These are phyloP conservation scores for Neurospora sp. DNA, from an alignment of 495 filamentous ascomycete species.

Conservation along the genomic window DNA sequence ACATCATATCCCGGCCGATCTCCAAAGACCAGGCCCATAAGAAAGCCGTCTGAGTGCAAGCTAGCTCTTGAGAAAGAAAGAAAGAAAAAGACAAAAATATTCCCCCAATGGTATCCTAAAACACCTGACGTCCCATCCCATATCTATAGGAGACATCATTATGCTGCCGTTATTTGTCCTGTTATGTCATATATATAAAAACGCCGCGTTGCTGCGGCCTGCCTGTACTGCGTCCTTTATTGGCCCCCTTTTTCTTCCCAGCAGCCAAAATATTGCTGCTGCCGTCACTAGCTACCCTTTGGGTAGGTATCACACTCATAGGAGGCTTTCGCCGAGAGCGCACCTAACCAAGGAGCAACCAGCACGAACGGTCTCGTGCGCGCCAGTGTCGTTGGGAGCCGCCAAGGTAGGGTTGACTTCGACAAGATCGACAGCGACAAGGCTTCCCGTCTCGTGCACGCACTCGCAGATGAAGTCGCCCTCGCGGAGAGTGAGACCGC, in stretches of 20 bases:
- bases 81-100: background rate
- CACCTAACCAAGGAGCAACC: constrained; percentile 88
- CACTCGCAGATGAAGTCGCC: constrained; percentile 97
- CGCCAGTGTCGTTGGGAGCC: constrained; percentile 49
- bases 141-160: constrained; percentile 1
- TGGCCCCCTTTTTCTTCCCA: background rate
- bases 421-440: constrained; percentile 87
- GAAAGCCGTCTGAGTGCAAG: background rate
- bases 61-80: background rate
- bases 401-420: constrained; percentile 93
- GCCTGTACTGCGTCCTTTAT: background rate
- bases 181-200: background rate
- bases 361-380: constrained; percentile 77
- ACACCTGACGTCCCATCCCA: background rate
- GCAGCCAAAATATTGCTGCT: background rate
- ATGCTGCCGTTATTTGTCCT: background rate
- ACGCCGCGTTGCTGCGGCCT: background rate
- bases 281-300: background rate
- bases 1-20: background rate
- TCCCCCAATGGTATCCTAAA: background rate
- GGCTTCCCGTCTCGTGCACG: constrained; percentile 83
- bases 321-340: constrained; percentile 79
- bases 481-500: constrained; percentile 90
- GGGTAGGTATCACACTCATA: constrained; percentile 34
- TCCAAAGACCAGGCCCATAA: background rate